Percentiles rank a stretch among this genome's conserved stretches.
Evolutionary conservation across 1,284 basidiomycete genomes (phyloP).

Genomic region (Chiua sp.): DNA sequence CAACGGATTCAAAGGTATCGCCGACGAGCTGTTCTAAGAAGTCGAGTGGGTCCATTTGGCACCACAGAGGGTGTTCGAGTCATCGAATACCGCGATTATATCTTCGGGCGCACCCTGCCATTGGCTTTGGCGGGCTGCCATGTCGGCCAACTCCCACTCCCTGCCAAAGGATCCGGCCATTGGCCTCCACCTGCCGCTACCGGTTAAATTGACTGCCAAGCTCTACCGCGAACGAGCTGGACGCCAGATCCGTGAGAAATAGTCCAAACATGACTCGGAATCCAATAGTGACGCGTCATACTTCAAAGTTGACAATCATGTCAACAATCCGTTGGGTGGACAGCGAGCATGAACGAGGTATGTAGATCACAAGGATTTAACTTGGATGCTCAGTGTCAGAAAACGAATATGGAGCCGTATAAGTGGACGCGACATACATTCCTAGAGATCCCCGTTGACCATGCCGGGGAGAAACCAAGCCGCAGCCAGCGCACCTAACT

Average conservation of each 20-base stretch:
- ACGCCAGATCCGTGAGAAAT: too few species aligned
- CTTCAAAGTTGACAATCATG: too few species aligned
- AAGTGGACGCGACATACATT: constrained; percentile 6
- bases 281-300: neutral
- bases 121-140: constrained; percentile 19
- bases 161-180: too few species aligned
- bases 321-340: neutral
- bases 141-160: neutral
- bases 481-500: neutral
- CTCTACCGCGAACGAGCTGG: too few species aligned
- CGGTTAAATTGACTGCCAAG: constrained; percentile 14
- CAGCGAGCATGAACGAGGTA: too few species aligned
- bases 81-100: constrained; percentile 5
- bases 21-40: neutral
- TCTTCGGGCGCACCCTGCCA: neutral
- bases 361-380: too few species aligned
- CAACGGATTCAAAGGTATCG: too few species aligned
- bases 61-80: neutral
- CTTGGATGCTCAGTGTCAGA: too few species aligned
- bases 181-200: constrained; percentile 1
- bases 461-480: neutral
- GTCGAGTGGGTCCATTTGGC: constrained; percentile 4
- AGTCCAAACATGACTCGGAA: too few species aligned
- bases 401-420: neutral
- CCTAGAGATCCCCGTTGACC: neutral